Evolutionary conservation across 352 stramenopile genomes (phyloP).

Genomic region (Plasmopara viticola): DNA sequence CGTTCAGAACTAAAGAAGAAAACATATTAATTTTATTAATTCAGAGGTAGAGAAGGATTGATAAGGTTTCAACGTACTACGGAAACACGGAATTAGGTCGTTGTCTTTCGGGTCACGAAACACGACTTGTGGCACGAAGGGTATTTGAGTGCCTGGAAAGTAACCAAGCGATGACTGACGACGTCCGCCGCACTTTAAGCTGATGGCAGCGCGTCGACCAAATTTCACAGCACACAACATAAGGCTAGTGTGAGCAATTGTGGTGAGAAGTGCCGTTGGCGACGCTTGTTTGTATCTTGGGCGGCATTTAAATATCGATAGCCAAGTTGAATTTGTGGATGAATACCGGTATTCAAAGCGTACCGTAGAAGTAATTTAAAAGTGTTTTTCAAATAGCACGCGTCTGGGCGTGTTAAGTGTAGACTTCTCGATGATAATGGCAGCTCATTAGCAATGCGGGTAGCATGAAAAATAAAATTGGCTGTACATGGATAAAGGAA

Average conservation of each 20-base stretch:
- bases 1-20: conserved; percentile 66
- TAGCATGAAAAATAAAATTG: too few species aligned
- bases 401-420: too few species aligned
- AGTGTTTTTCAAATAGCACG: too few species aligned
- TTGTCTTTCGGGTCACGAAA: conserved; percentile 85
- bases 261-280: conserved; percentile 2
- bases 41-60: not conserved
- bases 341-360: too few species aligned
- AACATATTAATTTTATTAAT: not conserved
- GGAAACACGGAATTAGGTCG: conserved; percentile 84
- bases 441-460: too few species aligned
- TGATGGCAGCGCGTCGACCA: conserved; percentile 4
- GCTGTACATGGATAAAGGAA: too few species aligned
- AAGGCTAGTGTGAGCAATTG: conserved; percentile 4
- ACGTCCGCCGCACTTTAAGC: conserved; percentile 1
- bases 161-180: conserved; percentile 26
- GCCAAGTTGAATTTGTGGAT: too few species aligned
- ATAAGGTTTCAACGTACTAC: conserved; percentile 38
- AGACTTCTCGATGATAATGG: too few species aligned
- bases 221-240: conserved; percentile 18
- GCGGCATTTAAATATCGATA: too few species aligned
- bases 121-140: conserved; percentile 82
- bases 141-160: conserved; percentile 82
- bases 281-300: too few species aligned
- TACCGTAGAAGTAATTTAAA: too few species aligned